phyloP scores from a whole-genome alignment of 805 yeast genomes.

The Spathaspora girioi region DNA sequence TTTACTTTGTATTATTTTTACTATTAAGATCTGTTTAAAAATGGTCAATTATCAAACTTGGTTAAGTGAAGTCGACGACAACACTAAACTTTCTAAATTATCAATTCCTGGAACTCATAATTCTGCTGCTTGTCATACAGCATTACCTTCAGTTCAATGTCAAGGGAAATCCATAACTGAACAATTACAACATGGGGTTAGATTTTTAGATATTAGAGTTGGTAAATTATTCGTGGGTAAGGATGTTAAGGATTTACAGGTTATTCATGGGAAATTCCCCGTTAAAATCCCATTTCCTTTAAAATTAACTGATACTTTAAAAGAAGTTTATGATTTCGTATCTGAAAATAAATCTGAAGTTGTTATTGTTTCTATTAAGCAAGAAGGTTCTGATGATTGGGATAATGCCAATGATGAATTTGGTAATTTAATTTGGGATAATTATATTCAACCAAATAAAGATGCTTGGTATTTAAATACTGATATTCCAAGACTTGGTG shows the following conservation, averaged over 20 bases:
- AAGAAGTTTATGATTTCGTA: slow-evolving; percentile 59
- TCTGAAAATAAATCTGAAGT: slow-evolving; percentile 51
- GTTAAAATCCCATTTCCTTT: slow-evolving; percentile 58
- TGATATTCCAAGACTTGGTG: slow-evolving; percentile 55
- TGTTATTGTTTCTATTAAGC: slow-evolving; percentile 65
- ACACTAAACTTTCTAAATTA: slow-evolving; percentile 47
- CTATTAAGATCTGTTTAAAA: slow-evolving; percentile 4
- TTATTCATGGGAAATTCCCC: slow-evolving; percentile 75
- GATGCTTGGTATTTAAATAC: slow-evolving; percentile 59
- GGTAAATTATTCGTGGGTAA: slow-evolving; percentile 54
- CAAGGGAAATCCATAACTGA: slow-evolving; percentile 58
- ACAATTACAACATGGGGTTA: slow-evolving; percentile 70
- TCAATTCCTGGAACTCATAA: slow-evolving; percentile 86
- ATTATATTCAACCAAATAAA: slow-evolving; percentile 46
- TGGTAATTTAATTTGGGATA: slow-evolving; percentile 56
- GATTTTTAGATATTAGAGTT: slow-evolving; percentile 67
- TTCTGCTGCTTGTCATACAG: slow-evolving; percentile 67
- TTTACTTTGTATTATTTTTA: background rate
- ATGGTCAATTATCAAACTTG: slow-evolving; percentile 47
- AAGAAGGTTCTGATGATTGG: slow-evolving; percentile 71
- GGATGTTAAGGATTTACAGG: slow-evolving; percentile 53
- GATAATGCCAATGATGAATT: slow-evolving; percentile 62
- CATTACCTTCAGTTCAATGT: slow-evolving; percentile 75
- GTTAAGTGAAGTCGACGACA: slow-evolving; percentile 53
- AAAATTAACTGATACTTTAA: slow-evolving; percentile 47